Percentiles rank a stretch among this genome's conserved stretches.
Conservation (phyloP, 495 filamentous ascomycete genomes). For the Halenospora varia region DNA sequence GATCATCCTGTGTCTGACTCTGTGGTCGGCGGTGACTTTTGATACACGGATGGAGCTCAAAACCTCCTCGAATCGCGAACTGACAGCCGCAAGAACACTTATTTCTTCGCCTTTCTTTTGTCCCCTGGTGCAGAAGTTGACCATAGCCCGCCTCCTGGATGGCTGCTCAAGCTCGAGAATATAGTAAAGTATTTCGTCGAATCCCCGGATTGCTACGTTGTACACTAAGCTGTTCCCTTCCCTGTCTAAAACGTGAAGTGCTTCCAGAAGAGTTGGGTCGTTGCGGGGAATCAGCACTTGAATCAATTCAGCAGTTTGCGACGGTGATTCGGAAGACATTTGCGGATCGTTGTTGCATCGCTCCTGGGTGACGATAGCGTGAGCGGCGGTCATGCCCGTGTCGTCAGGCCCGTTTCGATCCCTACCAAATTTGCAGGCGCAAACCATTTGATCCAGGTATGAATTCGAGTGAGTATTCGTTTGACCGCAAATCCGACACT, state of each 20-base stretch:
- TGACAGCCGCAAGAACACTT: conserved; percentile 4
- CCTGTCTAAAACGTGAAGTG: conserved; percentile 16
- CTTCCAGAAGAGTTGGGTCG: conserved; percentile 10
- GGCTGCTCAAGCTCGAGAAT: conserved; percentile 11
- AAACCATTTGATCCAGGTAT: conserved; percentile 19
- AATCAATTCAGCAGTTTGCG: conserved; percentile 18
- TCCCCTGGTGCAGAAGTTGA: conserved; percentile 10
- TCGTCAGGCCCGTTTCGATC: conserved; percentile 21
- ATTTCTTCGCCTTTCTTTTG: not conserved
- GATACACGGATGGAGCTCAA: not conserved
- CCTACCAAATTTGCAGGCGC: conserved; percentile 15
- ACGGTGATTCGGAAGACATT: conserved; percentile 4
- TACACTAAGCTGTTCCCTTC: conserved; percentile 16
- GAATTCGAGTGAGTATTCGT: conserved; percentile 16
- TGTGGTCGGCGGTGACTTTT: not conserved
- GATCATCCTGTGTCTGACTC: not conserved
- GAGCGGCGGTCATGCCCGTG: conserved; percentile 17
- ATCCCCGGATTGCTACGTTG: conserved; percentile 16
- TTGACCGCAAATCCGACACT: conserved; percentile 19
- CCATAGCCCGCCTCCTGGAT: conserved; percentile 12
- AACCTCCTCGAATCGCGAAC: not conserved
- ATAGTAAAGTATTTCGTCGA: conserved; percentile 18
- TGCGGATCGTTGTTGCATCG: conserved; percentile 10
- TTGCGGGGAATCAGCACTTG: conserved; percentile 6
- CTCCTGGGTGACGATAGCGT: conserved; percentile 13